These are phyloP conservation scores for Rhexocercosporidium sp. DNA, from an alignment of 2,329 filamentous ascomycete genomes.

Conservation along the genomic window DNA sequence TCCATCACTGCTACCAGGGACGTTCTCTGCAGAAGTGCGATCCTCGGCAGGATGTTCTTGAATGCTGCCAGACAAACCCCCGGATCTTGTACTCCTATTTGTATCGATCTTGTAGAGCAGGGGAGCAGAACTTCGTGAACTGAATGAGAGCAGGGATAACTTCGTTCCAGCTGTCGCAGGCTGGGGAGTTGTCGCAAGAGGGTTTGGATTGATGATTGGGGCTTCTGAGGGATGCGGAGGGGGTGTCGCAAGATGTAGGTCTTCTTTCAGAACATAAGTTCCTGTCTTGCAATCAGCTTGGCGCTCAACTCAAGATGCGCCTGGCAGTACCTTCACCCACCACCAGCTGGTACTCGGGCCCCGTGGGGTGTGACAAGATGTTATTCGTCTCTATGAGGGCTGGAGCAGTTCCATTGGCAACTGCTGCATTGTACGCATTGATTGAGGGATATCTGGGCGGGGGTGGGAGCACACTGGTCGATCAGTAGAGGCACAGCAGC, in stretches of 20 bases:
- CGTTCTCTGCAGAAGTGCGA: conserved; percentile 64
- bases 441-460: conserved; percentile 83
- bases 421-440: conserved; percentile 73
- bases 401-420: conserved; percentile 68
- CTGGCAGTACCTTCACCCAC: conserved; percentile 79
- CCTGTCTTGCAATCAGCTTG: conserved; percentile 54
- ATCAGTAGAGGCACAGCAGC: conserved; percentile 29
- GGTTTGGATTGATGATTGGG: conserved; percentile 85
- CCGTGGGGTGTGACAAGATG: conserved; percentile 77
- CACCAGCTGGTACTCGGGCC: conserved; percentile 86
- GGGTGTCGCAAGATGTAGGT: conserved; percentile 89
- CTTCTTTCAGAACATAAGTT: conserved; percentile 88
- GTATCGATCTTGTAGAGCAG: conserved; percentile 61
- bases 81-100: conserved; percentile 54
- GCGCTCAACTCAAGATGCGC: conserved; percentile 12
- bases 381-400: conserved; percentile 96
- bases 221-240: conserved; percentile 95
- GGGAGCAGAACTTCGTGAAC: conserved; percentile 47
- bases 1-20: conserved; percentile 60
- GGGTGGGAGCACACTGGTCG: conserved; percentile 72
- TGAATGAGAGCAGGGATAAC: conserved; percentile 68
- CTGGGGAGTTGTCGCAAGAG: conserved; percentile 81
- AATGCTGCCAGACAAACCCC: conserved; percentile 54
- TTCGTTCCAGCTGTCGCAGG: conserved; percentile 87
- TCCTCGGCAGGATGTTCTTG: conserved; percentile 67